Conservation (phyloP, 1,284 basidiomycete genomes). For the Heliocybe sulcata region DNA sequence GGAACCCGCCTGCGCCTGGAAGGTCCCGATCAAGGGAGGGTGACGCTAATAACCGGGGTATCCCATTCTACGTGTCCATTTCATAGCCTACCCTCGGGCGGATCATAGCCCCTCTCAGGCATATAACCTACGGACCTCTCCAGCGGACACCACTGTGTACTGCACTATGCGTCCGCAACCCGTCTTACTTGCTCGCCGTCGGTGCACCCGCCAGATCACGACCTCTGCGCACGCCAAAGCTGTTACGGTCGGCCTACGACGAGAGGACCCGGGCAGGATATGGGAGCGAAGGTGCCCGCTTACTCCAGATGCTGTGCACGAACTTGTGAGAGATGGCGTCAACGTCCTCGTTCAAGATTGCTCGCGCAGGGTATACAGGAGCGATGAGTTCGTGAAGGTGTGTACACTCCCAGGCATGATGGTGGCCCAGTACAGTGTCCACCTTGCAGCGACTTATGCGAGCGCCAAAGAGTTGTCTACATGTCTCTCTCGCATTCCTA, state of each 20-base stretch:
- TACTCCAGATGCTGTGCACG: slow-evolving; percentile 64
- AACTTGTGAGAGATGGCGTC: slow-evolving; percentile 54
- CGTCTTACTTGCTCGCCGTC: not conserved
- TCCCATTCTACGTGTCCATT: not conserved
- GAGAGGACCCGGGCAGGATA: slow-evolving; percentile 73
- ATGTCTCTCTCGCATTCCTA: slow-evolving; percentile 4
- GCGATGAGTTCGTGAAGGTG: slow-evolving; percentile 62
- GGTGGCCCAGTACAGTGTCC: no score
- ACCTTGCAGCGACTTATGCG: not conserved
- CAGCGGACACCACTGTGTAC: not conserved
- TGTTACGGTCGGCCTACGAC: slow-evolving; percentile 56
- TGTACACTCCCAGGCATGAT: no score
- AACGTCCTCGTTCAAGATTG: slow-evolving; percentile 73
- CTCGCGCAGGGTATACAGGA: slow-evolving; percentile 64
- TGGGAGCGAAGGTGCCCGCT: slow-evolving; percentile 88
- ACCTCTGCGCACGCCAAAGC: slow-evolving; percentile 10
- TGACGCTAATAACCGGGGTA: not conserved
- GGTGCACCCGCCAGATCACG: not conserved
- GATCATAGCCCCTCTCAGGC: not conserved
- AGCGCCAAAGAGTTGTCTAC: not conserved
- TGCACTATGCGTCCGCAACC: not conserved
- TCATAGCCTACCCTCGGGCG: not conserved
- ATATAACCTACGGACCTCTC: not conserved
- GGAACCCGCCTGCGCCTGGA: not conserved
- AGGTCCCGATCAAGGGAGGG: not conserved